Percentiles rank a stretch among this genome's conserved stretches.
These are phyloP conservation scores for Fraxinus sp. DNA, from an alignment of 305 asterid species.

Conservation along the genomic window DNA sequence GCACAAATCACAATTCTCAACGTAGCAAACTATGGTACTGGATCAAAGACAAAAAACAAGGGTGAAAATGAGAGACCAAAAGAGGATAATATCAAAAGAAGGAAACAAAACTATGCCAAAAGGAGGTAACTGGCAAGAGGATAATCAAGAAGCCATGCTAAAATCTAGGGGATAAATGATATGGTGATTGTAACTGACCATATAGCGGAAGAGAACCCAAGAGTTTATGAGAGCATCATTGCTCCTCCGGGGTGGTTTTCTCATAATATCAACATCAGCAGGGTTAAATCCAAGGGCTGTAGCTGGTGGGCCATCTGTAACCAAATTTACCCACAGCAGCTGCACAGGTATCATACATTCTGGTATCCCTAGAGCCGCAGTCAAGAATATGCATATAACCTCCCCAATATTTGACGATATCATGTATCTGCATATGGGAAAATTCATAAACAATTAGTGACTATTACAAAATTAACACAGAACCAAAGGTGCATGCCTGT, in stretches of 20 bases:
- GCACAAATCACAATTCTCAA: background rate
- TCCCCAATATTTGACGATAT: conserved; percentile 92
- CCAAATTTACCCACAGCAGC: conserved; percentile 92
- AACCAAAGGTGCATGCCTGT: background rate
- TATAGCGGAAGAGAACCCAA: conserved; percentile 83
- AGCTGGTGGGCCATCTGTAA: conserved; percentile 96
- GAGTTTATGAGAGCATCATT: conserved; percentile 65
- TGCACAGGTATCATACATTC: conserved; percentile 92
- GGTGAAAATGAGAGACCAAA: background rate
- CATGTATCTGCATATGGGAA: conserved; percentile 64
- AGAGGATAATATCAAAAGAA: background rate
- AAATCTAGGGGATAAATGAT: background rate
- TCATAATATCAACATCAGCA: conserved; percentile 85
- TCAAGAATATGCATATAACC: conserved; percentile 81
- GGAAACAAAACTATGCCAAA: background rate
- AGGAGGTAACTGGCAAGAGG: conserved; percentile 4
- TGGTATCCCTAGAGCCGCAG: conserved; percentile 82
- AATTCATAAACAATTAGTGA: background rate
- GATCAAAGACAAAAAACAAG: background rate
- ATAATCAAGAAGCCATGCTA: background rate
- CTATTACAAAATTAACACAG: background rate
- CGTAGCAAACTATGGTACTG: background rate
- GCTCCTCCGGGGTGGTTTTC: conserved; percentile 82
- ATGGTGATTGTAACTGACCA: conserved; percentile 43
- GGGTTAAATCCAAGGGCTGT: conserved; percentile 94